Conservation (phyloP, 345 rosid species). For the Aquilaria yunnanensis region DNA sequence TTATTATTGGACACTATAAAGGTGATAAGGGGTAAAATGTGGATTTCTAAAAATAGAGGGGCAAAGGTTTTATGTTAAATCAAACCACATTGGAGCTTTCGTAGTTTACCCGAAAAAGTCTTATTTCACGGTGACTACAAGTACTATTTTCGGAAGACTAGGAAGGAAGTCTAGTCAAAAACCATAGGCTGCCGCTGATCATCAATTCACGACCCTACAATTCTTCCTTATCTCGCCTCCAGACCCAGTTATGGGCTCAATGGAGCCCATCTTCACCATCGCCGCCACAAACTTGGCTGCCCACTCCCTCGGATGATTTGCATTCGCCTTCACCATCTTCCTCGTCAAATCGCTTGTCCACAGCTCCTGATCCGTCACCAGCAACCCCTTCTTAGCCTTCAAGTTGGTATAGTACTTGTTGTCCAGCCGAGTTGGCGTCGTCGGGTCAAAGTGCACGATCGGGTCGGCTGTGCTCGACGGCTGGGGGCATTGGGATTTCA, state of each 20-base stretch:
- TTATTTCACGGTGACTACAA: no score
- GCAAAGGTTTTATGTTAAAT: no score
- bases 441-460: conserved; percentile 9
- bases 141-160: no score
- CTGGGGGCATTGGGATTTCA: conserved; percentile 6
- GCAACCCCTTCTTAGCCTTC: conserved; percentile 7
- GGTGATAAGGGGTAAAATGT: no score
- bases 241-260: conserved; percentile 11
- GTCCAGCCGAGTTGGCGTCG: background rate
- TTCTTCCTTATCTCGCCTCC: conserved; percentile 15
- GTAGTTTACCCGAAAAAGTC: no score
- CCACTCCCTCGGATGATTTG: background rate
- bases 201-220: conserved; percentile 14
- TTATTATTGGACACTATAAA: no score
- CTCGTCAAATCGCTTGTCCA: conserved; percentile 5
- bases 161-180: no score
- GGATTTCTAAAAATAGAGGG: no score
- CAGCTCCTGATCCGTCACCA: conserved; percentile 11
- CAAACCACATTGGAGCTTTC: no score
- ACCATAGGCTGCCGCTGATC: background rate
- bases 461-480: conserved; percentile 14
- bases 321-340: conserved; percentile 31
- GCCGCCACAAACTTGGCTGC: conserved; percentile 7
- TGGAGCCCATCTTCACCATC: conserved; percentile 16
- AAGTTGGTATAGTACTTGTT: conserved; percentile 12